Base-by-base conservation (phyloP, 306 rosid species). In the Dryas drummondii region DNA sequence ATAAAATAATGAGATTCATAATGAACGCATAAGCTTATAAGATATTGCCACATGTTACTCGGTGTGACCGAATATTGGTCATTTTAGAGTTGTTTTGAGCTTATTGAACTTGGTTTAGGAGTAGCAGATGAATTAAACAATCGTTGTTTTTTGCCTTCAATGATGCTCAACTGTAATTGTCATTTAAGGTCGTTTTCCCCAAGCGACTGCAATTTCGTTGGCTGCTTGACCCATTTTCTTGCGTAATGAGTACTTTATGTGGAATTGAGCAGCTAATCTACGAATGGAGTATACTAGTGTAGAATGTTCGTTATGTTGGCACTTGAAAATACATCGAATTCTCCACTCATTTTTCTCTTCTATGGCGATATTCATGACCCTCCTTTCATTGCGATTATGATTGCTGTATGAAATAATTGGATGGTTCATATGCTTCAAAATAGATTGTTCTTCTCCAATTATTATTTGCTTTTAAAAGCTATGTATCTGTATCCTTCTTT, bases 291-390 rank as follows among this genome's bases (percentile, higher is more conserved):
- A 45, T 56, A 57, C 27, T 22, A 5, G 45, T 32, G 14, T 71
- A 41, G 7, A 44, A 45, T 71, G 49, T 55, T 55, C 26, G 54
- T 12, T 71, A 56, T 13, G 42, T 55, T 55, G 44, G 45, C 75
- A 71, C 66, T 56, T 45, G 45, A 66, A 22, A 22, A 56, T 71
- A 13, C 46, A 45, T 71, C 13, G 54, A 57, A 56, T 57, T 56
- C 9, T 71, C 41, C 17, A 11, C 66, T 44, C 37, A 0, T n/a
- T 4, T 71, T 22, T 60, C 15, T 8, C 1, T 19, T 57, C 22
- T 8, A 32, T 2, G 42, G 76, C 42, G 45, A 19, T 7, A 5
- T 4, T 40, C 52, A 11, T 17, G 75, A 42, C 52, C 64, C n/a
- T 70, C 8, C 6, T 54, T 53, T 61, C 54, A 63, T 17, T 54